A percentile compares a stretch with the other conserved stretches of the same genome.
These are phyloP conservation scores for Lavandula angustifolia DNA, from an alignment of 257 asterid species.

Conservation along the genomic window DNA sequence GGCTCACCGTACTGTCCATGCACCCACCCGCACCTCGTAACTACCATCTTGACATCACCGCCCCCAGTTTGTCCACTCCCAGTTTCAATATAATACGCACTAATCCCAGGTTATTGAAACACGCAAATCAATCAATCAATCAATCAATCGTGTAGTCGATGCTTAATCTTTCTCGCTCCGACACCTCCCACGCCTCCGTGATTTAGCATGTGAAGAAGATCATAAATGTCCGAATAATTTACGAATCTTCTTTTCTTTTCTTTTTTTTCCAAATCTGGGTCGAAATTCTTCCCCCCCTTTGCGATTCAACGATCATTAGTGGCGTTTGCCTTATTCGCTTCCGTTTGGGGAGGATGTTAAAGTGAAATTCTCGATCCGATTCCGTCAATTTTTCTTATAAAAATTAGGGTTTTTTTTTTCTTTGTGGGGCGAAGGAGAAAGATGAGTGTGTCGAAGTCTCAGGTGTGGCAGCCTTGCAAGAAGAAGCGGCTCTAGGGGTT, in stretches of 20 bases:
- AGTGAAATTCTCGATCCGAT: conserved; percentile 30
- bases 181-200: conserved; percentile 24
- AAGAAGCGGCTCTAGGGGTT: conserved; percentile 69
- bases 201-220: conserved; percentile 8
- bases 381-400: background rate
- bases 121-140: background rate
- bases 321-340: conserved; percentile 32
- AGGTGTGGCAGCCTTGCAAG: conserved; percentile 95
- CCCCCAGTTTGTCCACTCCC: conserved; percentile 39
- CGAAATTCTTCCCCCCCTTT: background rate
- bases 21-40: conserved; percentile 17
- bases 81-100: conserved; percentile 9
- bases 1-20: conserved; percentile 13
- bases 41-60: conserved; percentile 20
- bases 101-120: background rate
- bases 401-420: background rate
- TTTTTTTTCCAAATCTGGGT: conserved; percentile 11
- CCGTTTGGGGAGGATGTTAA: conserved; percentile 16
- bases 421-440: conserved; percentile 3
- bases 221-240: background rate
- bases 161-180: background rate
- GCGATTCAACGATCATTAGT: conserved; percentile 21
- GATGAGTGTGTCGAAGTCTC: conserved; percentile 77
- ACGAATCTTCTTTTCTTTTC: conserved; percentile 2
- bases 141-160: conserved; percentile 14